A percentile compares a stretch with the other conserved stretches of the same genome.
phyloP scores from a whole-genome alignment of 1,284 basidiomycete species.

The Pseudozyma hubeiensis region DNA sequence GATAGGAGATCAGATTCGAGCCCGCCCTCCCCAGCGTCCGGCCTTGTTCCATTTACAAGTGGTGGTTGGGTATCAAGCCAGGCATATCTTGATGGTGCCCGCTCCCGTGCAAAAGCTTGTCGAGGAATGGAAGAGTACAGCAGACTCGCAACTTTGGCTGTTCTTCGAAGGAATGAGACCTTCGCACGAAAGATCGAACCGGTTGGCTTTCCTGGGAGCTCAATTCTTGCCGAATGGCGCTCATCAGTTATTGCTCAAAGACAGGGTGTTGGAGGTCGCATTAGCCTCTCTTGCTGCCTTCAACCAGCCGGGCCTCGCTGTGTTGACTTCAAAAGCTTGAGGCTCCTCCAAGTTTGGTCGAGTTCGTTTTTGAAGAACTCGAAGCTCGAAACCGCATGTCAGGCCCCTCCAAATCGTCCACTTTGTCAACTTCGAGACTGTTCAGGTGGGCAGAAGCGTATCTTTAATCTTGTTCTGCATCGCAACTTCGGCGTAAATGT shows the following conservation, averaged over 20 bases:
- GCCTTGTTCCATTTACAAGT: neutral
- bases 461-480: no score
- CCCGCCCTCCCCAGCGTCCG: neutral
- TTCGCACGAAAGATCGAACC: no score
- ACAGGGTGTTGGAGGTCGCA: neutral
- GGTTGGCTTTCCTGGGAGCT: slow-evolving; percentile 7
- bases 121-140: neutral
- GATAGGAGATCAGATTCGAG: neutral
- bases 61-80: neutral
- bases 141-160: neutral
- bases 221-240: neutral
- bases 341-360: no score
- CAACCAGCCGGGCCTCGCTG: no score
- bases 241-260: neutral
- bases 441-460: no score
- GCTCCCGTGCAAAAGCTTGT: neutral
- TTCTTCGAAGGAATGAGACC: slow-evolving; percentile 9
- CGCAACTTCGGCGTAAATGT: no score
- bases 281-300: neutral
- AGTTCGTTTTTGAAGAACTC: no score
- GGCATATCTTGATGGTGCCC: slow-evolving; percentile 6
- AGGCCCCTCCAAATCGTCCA: no score
- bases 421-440: no score
- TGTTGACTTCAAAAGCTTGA: no score
- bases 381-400: no score